A percentile compares a stretch with the other conserved stretches of the same genome.
phyloP scores from a whole-genome alignment of 2,329 filamentous ascomycete species.

The Helminthosporium solani region DNA sequence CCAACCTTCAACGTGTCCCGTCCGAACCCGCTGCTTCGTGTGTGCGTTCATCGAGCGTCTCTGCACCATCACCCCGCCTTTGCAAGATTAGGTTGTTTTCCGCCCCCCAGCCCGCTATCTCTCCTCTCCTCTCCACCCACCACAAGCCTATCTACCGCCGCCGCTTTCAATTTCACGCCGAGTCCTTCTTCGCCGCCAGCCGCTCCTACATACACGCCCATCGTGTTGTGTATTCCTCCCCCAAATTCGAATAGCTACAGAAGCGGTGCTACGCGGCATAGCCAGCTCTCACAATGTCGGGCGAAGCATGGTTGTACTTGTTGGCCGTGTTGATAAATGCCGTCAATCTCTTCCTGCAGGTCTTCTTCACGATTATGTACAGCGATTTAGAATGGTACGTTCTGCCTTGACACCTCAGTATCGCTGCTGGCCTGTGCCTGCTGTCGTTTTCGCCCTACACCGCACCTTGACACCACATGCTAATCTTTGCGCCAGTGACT shows the following conservation, averaged over 20 bases:
- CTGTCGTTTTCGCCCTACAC: background rate
- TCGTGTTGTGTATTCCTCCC: slow-evolving; percentile 11
- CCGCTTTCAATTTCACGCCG: slow-evolving; percentile 25
- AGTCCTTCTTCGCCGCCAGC: slow-evolving; percentile 14
- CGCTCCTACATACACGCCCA: slow-evolving; percentile 14
- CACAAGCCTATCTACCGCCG: too few relatives aligned
- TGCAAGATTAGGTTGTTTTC: slow-evolving; percentile 37
- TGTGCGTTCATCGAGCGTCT: slow-evolving; percentile 19
- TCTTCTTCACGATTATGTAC: slow-evolving; percentile 99
- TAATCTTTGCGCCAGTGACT: slow-evolving; percentile 67
- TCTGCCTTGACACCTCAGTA: background rate
- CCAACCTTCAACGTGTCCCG: slow-evolving; percentile 11
- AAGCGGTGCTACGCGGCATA: slow-evolving; percentile 26
- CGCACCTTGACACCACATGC: slow-evolving; percentile 18
- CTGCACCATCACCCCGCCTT: slow-evolving; percentile 28
- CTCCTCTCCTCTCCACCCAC: slow-evolving; percentile 16
- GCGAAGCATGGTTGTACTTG: slow-evolving; percentile 97
- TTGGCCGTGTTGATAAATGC: slow-evolving; percentile 98
- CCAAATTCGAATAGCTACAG: slow-evolving; percentile 10
- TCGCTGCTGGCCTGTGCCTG: background rate
- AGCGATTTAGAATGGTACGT: slow-evolving; percentile 97
- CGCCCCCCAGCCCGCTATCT: slow-evolving; percentile 34
- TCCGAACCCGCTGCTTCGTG: slow-evolving; percentile 5
- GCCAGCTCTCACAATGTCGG: slow-evolving; percentile 69
- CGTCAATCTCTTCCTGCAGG: slow-evolving; percentile 98